Base-by-base conservation (phyloP, 345 rosid genomes). In the Camelina hispida region DNA sequence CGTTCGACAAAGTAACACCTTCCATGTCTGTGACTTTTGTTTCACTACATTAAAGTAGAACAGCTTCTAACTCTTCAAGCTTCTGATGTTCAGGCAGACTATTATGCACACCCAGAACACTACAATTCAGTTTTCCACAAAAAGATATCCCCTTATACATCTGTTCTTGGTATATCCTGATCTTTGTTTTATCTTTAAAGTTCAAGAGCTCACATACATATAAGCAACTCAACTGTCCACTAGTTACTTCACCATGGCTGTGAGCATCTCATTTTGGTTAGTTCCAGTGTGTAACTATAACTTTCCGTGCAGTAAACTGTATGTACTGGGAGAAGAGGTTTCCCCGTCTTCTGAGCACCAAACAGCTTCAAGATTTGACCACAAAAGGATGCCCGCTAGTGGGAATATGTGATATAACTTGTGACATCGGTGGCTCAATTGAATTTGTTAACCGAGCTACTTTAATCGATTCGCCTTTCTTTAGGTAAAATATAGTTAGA, bases 261-360 rank as follows among this genome's bases (percentile, higher is more conserved):
- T 22, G 59, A 35, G 12, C 40, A 66, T 48, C 16, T 37, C 58
- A 57, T 11, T 35, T 44, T n/a, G 57, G 17, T 66, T 56, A 44
- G 48, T 43, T 69, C 9, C 17, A 40, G 51, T 35, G 2, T 25
- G 9, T 51, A 57, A 59, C 62, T 56, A 66, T 32, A 56, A 69
- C 56, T 63, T 55, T 74, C 15, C 6, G 50, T 79, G 68, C 85
- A 94, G 98, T 94, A 32, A 94, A 94, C 80, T 91, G 98, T 85
- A 89, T 91, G 91, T 94, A 94, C 59, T 94, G 98, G 98, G 98
- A 94, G 82, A 83, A 81, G 78, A 83, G 97, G 65, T 94, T 88
- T 84, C 97, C 97, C 1, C 83, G 85, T 48, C 81, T 94, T 72
- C 76, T 94, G 68, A 89, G 84, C 83, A 86, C 76, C 35, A 71